Percentiles rank a stretch among this genome's conserved stretches.
These are phyloP conservation scores for Glaciozyma martinii DNA, from an alignment of 768 basidiomycete genomes.

Conservation along the genomic window DNA sequence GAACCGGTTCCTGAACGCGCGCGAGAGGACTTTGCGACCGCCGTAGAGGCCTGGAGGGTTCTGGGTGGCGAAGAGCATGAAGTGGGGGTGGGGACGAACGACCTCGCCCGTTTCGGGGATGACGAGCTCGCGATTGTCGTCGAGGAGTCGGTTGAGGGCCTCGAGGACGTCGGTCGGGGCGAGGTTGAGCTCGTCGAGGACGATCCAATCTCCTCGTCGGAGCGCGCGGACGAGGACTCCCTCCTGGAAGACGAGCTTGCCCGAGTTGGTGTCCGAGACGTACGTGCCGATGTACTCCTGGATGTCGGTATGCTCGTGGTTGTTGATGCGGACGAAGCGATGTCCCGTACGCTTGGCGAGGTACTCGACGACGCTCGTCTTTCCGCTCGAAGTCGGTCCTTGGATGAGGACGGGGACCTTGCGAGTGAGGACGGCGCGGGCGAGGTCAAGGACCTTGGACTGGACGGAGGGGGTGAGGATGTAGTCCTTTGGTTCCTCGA, in stretches of 20 bases:
- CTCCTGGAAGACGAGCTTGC: slow-evolving; percentile 91
- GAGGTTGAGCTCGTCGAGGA: slow-evolving; percentile 91
- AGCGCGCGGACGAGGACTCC: slow-evolving; percentile 87
- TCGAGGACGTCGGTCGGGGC: slow-evolving; percentile 97
- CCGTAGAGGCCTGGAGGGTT: slow-evolving; percentile 94
- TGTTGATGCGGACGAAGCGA: slow-evolving; percentile 94
- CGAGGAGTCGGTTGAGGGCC: slow-evolving; percentile 87
- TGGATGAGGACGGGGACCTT: slow-evolving; percentile 93
- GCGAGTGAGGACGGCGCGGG: slow-evolving; percentile 76
- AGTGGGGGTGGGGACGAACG: slow-evolving; percentile 82
- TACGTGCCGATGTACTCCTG: slow-evolving; percentile 98
- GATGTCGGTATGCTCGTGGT: slow-evolving; percentile 98
- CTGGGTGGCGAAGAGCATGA: slow-evolving; percentile 97
- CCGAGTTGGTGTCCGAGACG: slow-evolving; percentile 79
- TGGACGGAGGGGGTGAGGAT: slow-evolving; percentile 94
- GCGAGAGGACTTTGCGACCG: slow-evolving; percentile 84
- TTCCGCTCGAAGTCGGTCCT: slow-evolving; percentile 94
- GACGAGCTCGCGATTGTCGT: slow-evolving; percentile 92
- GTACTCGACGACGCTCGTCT: slow-evolving; percentile 94
- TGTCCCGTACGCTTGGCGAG: slow-evolving; percentile 87
- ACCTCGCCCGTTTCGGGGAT: slow-evolving; percentile 95
- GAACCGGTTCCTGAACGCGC: slow-evolving; percentile 94
- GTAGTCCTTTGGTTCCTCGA: slow-evolving; percentile 49
- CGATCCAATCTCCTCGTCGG: slow-evolving; percentile 90
- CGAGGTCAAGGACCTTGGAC: slow-evolving; percentile 85